A percentile compares a stretch with the other conserved stretches of the same genome.
Evolutionary conservation across 1,139 yeast species (phyloP).

Genomic region (Nakaseomyces sp.): DNA sequence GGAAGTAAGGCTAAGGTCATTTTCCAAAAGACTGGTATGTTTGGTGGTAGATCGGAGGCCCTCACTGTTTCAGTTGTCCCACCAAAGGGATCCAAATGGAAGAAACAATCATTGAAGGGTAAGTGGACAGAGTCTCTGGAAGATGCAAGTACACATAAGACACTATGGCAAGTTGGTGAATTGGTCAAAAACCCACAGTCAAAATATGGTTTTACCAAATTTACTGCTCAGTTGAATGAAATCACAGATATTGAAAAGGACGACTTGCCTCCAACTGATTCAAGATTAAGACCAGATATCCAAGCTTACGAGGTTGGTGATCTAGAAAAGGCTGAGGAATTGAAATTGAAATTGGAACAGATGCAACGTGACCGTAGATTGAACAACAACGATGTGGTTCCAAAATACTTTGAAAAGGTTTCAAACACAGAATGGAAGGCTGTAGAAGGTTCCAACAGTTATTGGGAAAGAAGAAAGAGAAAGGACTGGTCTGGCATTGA

Average conservation of each 20-base stretch:
- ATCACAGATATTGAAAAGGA: conserved; percentile 62
- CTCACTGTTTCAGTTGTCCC: conserved; percentile 46
- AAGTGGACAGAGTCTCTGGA: conserved; percentile 28
- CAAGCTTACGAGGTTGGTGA: conserved; percentile 61
- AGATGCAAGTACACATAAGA: conserved; percentile 31
- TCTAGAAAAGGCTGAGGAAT: conserved; percentile 57
- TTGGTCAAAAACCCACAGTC: conserved; percentile 50
- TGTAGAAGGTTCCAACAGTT: conserved; percentile 53
- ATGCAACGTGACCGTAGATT: conserved; percentile 71
- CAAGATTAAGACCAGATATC: conserved; percentile 83
- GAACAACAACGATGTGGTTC: conserved; percentile 43
- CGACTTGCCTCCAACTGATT: conserved; percentile 72
- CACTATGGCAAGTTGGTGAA: conserved; percentile 32
- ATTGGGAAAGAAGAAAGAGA: conserved; percentile 68
- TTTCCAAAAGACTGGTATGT: conserved; percentile 60
- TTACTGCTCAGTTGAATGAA: conserved; percentile 74
- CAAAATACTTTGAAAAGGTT: conserved; percentile 53
- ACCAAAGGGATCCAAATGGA: conserved; percentile 21
- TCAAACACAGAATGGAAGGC: conserved; percentile 52
- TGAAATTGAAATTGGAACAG: conserved; percentile 66
- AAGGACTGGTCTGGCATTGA: conserved; percentile 51
- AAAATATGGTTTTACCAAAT: conserved; percentile 79
- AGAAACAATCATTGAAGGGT: conserved; percentile 22
- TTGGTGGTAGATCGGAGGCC: conserved; percentile 87
- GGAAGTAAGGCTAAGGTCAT: conserved; percentile 65